Evolutionary conservation across 1,284 basidiomycete species (phyloP), one percentile per base, ranked within the genome.

Genomic region (Pyrrhoderma noxium): DNA sequence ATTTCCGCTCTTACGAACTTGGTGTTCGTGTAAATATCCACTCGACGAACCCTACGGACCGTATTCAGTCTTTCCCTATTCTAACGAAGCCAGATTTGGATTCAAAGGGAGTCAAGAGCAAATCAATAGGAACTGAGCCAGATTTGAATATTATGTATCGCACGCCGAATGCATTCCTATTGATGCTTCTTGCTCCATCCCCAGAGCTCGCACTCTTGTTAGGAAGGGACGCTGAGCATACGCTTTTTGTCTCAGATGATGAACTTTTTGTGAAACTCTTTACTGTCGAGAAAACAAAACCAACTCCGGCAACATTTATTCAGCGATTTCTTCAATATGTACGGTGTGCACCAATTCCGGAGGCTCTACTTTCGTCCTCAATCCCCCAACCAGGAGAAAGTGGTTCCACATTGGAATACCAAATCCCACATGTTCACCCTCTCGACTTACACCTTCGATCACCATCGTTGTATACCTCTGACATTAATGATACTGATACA

Each of bases 121-220:
- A 46, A 56, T 40, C 5, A 40, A 5, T 8, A 16, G 38, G 21
- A 40, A 5, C 38, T 16, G 21, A 40, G 7, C 38, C 8, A 23
- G 44, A 57, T 43, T 61, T 77, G n/a, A 69, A 58, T 3, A 72
- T 85, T 35, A 66, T 64, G 22, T 79, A 79, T 57, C 67, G 76
- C 8, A 74, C 80, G 7, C 70, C 77, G 0, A 66, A 69, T 3
- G 68, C 82, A 55, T 86, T 80, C 64, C 71, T 70, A 1, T 66
- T 76, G 21, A 61, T 83, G 19, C 65, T 83, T 38, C 57, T 70
- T 5, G 64, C 68, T 8, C 77, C 77, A 1, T 74, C 74, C 0
- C 60, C 73, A 0, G 42, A 58, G 23, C 68, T 77, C 49, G 73
- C 73, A 0, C 56, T 76, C 2, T 57, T 74, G 7, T 40, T 70